These are phyloP conservation scores for Talaromyces amestolkiae DNA, from an alignment of 2,329 filamentous ascomycete species.

Conservation along the genomic window DNA sequence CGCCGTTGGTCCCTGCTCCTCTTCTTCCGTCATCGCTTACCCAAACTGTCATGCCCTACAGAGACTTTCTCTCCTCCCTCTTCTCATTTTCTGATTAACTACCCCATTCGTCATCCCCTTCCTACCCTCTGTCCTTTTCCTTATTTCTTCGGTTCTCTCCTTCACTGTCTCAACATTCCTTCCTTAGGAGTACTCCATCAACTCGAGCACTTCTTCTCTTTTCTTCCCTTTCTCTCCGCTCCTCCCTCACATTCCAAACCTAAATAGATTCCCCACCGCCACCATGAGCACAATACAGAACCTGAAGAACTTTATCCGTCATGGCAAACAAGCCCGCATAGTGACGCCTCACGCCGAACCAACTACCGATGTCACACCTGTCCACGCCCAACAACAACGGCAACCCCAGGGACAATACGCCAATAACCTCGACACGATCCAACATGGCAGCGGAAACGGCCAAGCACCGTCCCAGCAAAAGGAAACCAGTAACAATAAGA, in stretches of 20 bases:
- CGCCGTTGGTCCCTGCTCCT: constrained; percentile 4
- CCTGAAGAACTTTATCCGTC: constrained; percentile 96
- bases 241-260: neutral
- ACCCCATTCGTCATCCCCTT: neutral
- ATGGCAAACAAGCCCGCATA: constrained; percentile 88
- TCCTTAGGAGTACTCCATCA: neutral
- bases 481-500: constrained; percentile 50
- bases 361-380: constrained; percentile 61
- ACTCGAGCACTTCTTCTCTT: neutral
- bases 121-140: neutral
- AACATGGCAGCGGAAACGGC: constrained; percentile 65
- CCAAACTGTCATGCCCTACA: constrained; percentile 4
- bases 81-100: neutral
- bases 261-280: constrained; percentile 1
- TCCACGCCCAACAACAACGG: constrained; percentile 63
- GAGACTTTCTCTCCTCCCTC: neutral
- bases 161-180: neutral
- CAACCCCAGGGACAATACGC: constrained; percentile 49
- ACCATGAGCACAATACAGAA: constrained; percentile 78
- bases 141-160: neutral
- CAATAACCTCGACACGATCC: constrained; percentile 62
- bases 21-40: constrained; percentile 14
- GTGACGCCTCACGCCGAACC: constrained; percentile 61
- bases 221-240: neutral
- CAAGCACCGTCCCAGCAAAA: constrained; percentile 60